These are phyloP conservation scores for Cairneyella variabilis DNA, from an alignment of 495 filamentous ascomycete genomes.

Conservation along the genomic window DNA sequence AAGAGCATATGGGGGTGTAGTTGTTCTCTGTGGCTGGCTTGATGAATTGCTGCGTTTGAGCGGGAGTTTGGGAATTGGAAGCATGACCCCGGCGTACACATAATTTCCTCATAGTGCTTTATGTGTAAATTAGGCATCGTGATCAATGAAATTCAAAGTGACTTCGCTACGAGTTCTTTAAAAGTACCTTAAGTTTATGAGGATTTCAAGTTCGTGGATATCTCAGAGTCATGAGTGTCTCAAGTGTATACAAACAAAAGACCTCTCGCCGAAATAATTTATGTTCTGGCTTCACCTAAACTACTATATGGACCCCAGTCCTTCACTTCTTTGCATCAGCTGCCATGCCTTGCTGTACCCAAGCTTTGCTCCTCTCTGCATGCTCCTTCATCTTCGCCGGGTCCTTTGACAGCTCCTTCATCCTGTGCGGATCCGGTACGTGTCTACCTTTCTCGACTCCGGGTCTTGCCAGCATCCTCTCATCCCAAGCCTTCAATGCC, in stretches of 20 bases:
- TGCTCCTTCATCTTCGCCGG: conserved; percentile 47
- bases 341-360: conserved; percentile 64
- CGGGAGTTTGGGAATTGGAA: conserved; percentile 7
- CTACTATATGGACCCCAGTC: neutral
- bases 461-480: conserved; percentile 58
- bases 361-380: conserved; percentile 43
- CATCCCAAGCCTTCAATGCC: conserved; percentile 58
- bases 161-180: too few relatives aligned
- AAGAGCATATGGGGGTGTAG: neutral
- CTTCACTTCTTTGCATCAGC: conserved; percentile 41
- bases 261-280: too few relatives aligned
- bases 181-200: too few relatives aligned
- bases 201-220: too few relatives aligned
- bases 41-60: conserved; percentile 9
- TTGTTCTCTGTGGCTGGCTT: neutral
- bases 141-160: too few relatives aligned
- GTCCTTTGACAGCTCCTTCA: conserved; percentile 45
- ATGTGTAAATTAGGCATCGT: too few relatives aligned
- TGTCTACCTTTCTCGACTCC: conserved; percentile 75
- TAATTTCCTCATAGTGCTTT: too few relatives aligned
- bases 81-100: too few relatives aligned
- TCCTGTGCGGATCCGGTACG: conserved; percentile 66
- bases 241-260: too few relatives aligned
- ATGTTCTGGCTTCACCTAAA: too few relatives aligned
- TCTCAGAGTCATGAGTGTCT: too few relatives aligned